Evolutionary conservation across 768 basidiomycete genomes (phyloP), one percentile per base, ranked within the genome.

Genomic region (Chiua virens): DNA sequence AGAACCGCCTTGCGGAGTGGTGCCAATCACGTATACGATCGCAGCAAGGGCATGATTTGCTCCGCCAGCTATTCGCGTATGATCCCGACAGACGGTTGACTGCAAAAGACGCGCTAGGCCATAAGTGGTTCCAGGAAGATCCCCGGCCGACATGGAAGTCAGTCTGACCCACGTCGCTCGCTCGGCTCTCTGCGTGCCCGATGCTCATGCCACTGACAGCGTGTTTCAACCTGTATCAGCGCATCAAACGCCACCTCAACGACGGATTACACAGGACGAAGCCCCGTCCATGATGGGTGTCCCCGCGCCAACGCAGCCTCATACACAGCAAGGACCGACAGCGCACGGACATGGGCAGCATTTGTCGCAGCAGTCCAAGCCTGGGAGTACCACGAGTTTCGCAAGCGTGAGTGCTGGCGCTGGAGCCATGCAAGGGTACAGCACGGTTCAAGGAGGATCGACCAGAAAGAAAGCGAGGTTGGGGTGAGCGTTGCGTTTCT

Each of bases 111-210:
- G 89, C 92, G 0, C 73, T 99, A 2, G 75, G 75, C 18, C 95
- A 98, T 67, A 80, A 80, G 56, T 99, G 95, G 93, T 99, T 98
- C 68, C 79, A 81, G 21, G 92, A 96, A 64, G 95, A 95, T 8
- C 92, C 93, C 9, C 78, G 78, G 39, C 91, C 95, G 3, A 89
- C 87, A 17, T 77, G 76, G 66, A 93, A 96, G 95, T 97, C 57
- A 57, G 89, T 76, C 17, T 11, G 18, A 49, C 18, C 17, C 18
- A 30, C 25, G 28, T 30, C 40, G 11, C 45, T 14, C 49, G 48
- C 34, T 23, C 53, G 14, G 32, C 4, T 46, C 17, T 18, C 23
- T 25, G 39, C 7, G n/a, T n/a, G 23, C 32, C 35, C 14, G 28
- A 42, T 37, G 9, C 59, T 61, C 17, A 61, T 48, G n/a, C 25